These are phyloP conservation scores for Trametes sanguinea DNA, from an alignment of 768 basidiomycete species.

Conservation along the genomic window DNA sequence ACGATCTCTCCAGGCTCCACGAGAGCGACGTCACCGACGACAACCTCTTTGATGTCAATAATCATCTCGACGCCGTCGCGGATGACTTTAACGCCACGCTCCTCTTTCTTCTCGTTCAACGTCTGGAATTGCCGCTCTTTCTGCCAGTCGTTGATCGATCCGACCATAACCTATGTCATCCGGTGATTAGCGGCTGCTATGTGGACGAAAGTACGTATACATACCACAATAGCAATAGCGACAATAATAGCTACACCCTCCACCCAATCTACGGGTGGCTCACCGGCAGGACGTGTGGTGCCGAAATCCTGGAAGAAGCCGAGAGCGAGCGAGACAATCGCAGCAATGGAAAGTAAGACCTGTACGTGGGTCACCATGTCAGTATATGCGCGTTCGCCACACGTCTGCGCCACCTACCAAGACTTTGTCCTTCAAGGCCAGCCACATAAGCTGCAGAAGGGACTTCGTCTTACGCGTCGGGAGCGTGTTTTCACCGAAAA, in stretches of 20 bases:
- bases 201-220: conserved; percentile 15
- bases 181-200: not conserved
- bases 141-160: conserved; percentile 97
- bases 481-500: conserved; percentile 56
- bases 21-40: conserved; percentile 91
- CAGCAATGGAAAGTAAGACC: conserved; percentile 90
- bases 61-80: conserved; percentile 32
- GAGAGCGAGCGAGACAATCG: conserved; percentile 88
- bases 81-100: conserved; percentile 79
- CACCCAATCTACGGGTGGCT: conserved; percentile 94
- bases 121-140: conserved; percentile 95
- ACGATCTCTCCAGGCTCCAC: conserved; percentile 95
- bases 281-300: conserved; percentile 50
- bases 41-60: conserved; percentile 62
- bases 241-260: conserved; percentile 87
- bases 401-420: conserved; percentile 40
- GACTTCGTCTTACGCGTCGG: conserved; percentile 50
- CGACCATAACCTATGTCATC: conserved; percentile 69
- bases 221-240: conserved; percentile 72
- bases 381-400: not conserved
- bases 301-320: conserved; percentile 96
- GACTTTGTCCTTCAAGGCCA: conserved; percentile 65
- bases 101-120: conserved; percentile 94
- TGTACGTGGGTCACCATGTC: conserved; percentile 37
- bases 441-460: conserved; percentile 57